Base-by-base conservation (phyloP, 23 red algal species). In the Pyropia haitanensis region DNA sequence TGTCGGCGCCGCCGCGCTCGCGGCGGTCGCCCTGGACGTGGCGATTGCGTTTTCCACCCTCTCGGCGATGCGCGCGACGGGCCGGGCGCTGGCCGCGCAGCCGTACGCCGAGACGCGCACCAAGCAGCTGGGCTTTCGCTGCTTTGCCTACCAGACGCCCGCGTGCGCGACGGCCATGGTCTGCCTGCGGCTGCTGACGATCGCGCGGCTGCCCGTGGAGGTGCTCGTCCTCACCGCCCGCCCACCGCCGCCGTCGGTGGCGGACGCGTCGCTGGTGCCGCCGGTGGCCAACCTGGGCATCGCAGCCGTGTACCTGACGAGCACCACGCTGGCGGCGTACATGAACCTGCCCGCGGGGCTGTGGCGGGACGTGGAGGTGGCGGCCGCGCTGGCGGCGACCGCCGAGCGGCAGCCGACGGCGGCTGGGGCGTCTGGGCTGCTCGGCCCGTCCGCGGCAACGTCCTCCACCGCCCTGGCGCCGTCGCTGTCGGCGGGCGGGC, bases 61-160 rank as follows among this genome's bases (percentile, higher is more conserved):
- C 2, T 58, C 30, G 22, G 74, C 76, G 62, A 75, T 89, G 24
- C 52, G 49, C 48, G 54, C 33, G 2, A 89, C 84, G 21, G 76
- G 72, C n/a, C 68, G 50, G 20, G 66, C 77, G 29, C 65, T 89
- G 13, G 84, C 73, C 1, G 61, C 67, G 2, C 72, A 77, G 48
- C 75, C 75, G 14, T 89, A 89, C 25, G 72, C 77, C 17, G 84
- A 89, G 56, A 79, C 68, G 70, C 73, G 84, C 17, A 65, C 72
- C 5, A 89, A 89, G 31, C 84, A 89, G 65, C 74, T 89, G 18
- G 84, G 84, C 34, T 89, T 89, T 81, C 75, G 84, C 18, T 89
- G 75, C 51, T 89, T 80, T 51, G 76, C 77, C 24, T 89, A 64
- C 70, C 75, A 88, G 66, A 88, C 63, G 0, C 83, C 77, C 65